Base-by-base conservation (phyloP, 768 basidiomycete species). In the Trametes sanguinea region DNA sequence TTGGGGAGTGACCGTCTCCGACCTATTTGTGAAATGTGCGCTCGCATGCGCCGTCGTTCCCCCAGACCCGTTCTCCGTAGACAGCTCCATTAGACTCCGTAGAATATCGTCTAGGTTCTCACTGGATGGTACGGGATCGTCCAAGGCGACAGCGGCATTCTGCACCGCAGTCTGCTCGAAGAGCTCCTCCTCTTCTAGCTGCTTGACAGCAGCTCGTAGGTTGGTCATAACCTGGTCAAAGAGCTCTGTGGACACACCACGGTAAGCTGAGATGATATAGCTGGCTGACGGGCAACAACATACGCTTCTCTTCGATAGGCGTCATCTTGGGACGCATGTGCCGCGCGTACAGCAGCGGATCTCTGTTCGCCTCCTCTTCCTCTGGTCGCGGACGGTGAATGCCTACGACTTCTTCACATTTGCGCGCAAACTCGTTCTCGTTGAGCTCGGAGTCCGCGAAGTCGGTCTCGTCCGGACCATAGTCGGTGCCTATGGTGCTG, bases 401-500 rank as follows among this genome's bases (percentile, higher is more conserved):
- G 29, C 72, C 72, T 45, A 80, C 69, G 51, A 68, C 66, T 29
- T 71, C 71, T 51, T 73, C 69, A 63, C 74, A 73, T 61, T 74
- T 80, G 51, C 69, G 63, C 43, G 71, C 73, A 60, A 82, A 79
- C 3, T 71, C 75, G 57, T 75, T 71, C 51, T 76, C 69, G 48
- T 71, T 69, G 42, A 81, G 69, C 60, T 73, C 74, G n/a, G 61
- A 62, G 58, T 82, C 81, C 3, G 75, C 75, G n/a, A 69, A 69
- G 40, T 66, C 67, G n/a, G 81, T 81, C 63, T 80, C 78, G 65
- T 82, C 81, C 14, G 71, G 72, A 6, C 76, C 78, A 35, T 81
- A 81, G n/a, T 77, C 73, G 44, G 81, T 81, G 40, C 77, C 80
- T 51, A 82, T 74, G 13, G 81, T 80, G 53, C 77, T 79, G 7